Percentiles rank a stretch among this genome's conserved stretches.
These are phyloP conservation scores for Gyromitra esculenta DNA, from an alignment of 2,329 filamentous ascomycete species.

Conservation along the genomic window DNA sequence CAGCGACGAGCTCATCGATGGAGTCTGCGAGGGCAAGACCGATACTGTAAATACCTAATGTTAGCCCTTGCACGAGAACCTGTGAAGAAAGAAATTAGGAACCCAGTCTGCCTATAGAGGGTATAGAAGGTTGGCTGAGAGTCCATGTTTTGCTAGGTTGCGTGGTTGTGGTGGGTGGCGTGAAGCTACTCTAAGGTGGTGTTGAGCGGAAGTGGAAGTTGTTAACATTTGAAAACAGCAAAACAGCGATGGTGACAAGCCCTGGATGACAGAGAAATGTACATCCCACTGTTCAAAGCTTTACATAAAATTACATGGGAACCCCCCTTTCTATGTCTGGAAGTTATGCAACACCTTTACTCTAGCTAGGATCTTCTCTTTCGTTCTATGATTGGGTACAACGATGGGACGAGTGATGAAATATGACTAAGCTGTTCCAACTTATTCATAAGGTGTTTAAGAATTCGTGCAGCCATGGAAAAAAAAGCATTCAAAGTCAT, in stretches of 20 bases:
- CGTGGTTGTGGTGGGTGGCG: slow-evolving; percentile 2
- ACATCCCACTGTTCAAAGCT: neutral
- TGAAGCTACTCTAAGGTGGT: neutral
- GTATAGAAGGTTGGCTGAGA: slow-evolving; percentile 12
- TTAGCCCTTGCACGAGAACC: neutral
- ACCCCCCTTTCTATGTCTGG: neutral
- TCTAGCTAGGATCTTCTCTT: neutral
- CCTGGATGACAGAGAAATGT: neutral
- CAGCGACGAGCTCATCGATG: slow-evolving; percentile 33
- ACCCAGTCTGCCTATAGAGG: slow-evolving; percentile 41
- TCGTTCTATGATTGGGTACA: neutral
- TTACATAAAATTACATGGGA: neutral
- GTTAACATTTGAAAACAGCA: neutral
- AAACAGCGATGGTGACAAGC: neutral
- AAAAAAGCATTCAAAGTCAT: neutral
- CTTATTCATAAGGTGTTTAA: neutral
- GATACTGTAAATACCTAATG: slow-evolving; percentile 6
- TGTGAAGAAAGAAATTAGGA: neutral
- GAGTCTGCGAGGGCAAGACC: slow-evolving; percentile 37
- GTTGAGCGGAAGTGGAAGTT: neutral
- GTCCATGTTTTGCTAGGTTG: neutral
- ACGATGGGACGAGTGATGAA: neutral
- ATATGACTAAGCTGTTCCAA: neutral
- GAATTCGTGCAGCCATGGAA: neutral
- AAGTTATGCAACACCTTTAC: neutral